These are phyloP conservation scores for Wickerhamomyces xylosicus DNA, from an alignment of 805 yeast genomes.

Conservation along the genomic window DNA sequence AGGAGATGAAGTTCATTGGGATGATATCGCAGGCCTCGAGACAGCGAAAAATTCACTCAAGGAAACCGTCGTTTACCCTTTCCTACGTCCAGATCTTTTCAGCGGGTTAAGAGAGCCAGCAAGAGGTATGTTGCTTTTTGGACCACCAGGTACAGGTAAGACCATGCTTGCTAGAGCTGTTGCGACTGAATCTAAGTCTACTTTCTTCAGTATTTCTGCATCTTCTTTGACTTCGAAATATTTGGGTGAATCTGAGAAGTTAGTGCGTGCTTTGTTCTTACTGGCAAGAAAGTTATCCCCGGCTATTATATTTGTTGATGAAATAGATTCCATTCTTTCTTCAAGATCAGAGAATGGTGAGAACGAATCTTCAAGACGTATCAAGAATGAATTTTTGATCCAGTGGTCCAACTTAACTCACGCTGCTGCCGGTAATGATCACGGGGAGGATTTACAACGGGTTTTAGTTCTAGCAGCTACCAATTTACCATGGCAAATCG, in stretches of 20 bases:
- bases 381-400: slow-evolving; percentile 86
- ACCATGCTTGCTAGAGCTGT: slow-evolving; percentile 98
- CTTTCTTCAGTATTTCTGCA: slow-evolving; percentile 87
- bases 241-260: slow-evolving; percentile 84
- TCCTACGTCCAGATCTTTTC: slow-evolving; percentile 86
- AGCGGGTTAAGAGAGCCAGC: slow-evolving; percentile 92
- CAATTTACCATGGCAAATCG: slow-evolving; percentile 93
- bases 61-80: slow-evolving; percentile 95
- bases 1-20: slow-evolving; percentile 94
- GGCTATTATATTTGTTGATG: slow-evolving; percentile 91
- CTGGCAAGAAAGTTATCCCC: slow-evolving; percentile 85
- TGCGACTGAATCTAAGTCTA: slow-evolving; percentile 90
- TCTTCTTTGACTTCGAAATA: slow-evolving; percentile 77
- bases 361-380: slow-evolving; percentile 82
- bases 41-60: slow-evolving; percentile 80
- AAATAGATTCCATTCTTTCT: slow-evolving; percentile 83
- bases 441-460: slow-evolving; percentile 27
- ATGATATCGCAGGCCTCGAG: slow-evolving; percentile 88
- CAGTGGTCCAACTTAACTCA: slow-evolving; percentile 93
- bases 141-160: slow-evolving; percentile 98
- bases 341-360: slow-evolving; percentile 70
- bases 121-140: slow-evolving; percentile 89
- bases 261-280: slow-evolving; percentile 80
- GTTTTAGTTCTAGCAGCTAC: slow-evolving; percentile 93
- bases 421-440: slow-evolving; percentile 62